Evolutionary conservation across 2,329 filamentous ascomycete genomes (phyloP).

Genomic region (Paracoccidioides lutzii): DNA sequence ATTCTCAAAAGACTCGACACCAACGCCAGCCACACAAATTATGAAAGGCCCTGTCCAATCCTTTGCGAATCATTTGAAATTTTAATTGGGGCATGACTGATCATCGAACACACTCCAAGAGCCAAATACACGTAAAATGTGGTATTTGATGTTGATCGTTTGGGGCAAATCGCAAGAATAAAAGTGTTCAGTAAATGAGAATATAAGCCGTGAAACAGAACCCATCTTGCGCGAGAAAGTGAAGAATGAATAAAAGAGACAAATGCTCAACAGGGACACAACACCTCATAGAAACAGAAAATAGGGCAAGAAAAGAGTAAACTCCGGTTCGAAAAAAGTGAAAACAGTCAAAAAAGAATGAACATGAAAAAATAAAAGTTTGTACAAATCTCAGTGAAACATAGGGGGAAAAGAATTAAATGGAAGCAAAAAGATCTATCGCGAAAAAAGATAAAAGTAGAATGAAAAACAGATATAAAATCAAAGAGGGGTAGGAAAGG

Average conservation of each 20-base stretch:
- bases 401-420: not conserved
- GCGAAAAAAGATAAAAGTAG: not conserved
- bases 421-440: conserved; percentile 7
- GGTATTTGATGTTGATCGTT: not conserved
- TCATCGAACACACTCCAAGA: not conserved
- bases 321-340: not conserved
- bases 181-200: not conserved
- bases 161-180: not conserved
- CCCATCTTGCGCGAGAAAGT: not conserved
- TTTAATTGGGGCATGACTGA: not conserved
- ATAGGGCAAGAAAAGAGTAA: not conserved
- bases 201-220: not conserved
- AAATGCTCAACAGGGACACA: not conserved
- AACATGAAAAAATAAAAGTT: not conserved
- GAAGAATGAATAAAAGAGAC: not conserved
- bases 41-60: not conserved
- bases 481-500: not conserved
- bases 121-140: not conserved
- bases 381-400: conserved; percentile 1
- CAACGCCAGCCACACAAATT: conserved; percentile 4
- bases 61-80: not conserved
- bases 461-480: not conserved
- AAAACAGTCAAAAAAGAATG: not conserved
- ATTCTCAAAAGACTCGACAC: conserved; percentile 1
- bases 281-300: conserved; percentile 5